Evolutionary conservation across 441 rosid genomes (phyloP).

Genomic region (Pelargonium myrrhifolium): DNA sequence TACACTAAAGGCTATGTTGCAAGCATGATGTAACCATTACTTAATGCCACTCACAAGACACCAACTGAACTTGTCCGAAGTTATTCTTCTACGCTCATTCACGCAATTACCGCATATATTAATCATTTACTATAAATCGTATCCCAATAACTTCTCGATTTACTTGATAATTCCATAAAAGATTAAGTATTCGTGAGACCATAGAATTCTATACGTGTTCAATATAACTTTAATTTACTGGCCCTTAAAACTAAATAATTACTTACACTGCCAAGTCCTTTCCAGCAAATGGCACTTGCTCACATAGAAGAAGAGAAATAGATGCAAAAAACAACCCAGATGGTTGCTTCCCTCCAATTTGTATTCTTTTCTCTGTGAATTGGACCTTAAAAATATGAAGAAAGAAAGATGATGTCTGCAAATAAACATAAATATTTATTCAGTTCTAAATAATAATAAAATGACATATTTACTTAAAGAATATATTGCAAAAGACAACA

Average conservation of each 20-base stretch:
- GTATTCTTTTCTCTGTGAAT: slow-evolving; percentile 61
- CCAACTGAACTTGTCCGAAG: neutral
- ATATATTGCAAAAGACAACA: neutral
- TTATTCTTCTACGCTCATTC: neutral
- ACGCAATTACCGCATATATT: too few relatives aligned
- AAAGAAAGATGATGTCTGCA: slow-evolving; percentile 82
- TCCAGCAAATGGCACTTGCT: slow-evolving; percentile 77
- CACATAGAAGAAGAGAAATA: slow-evolving; percentile 61
- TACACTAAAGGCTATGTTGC: neutral
- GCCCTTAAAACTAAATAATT: slow-evolving; percentile 4
- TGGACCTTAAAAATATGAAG: slow-evolving; percentile 84
- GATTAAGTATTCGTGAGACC: neutral
- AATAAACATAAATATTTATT: slow-evolving; percentile 11
- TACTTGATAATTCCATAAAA: neutral
- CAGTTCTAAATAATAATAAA: neutral
- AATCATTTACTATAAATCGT: neutral
- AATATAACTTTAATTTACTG: neutral
- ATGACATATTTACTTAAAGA: neutral
- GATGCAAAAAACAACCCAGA: slow-evolving; percentile 58
- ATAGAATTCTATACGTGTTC: neutral
- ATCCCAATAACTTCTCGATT: neutral
- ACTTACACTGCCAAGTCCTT: slow-evolving; percentile 74
- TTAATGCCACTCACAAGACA: neutral
- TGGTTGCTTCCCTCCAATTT: slow-evolving; percentile 70
- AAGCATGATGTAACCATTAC: neutral